These are phyloP conservation scores for Cercospora sesami DNA, from an alignment of 2,329 filamentous ascomycete species.

Conservation along the genomic window DNA sequence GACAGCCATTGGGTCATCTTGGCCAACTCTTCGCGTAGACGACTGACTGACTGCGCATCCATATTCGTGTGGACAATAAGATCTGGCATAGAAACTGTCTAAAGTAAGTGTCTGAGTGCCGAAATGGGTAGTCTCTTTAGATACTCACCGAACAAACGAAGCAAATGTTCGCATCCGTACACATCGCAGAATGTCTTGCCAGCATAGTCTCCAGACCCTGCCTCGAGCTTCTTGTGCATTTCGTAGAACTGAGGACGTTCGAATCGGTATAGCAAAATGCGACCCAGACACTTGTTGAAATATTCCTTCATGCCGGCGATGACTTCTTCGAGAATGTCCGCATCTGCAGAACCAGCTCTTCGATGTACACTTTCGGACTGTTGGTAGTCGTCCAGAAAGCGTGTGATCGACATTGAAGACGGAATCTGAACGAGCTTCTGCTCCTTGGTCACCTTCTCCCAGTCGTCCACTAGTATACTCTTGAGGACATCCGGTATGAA, in stretches of 20 bases:
- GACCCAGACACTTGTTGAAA: constrained; percentile 85
- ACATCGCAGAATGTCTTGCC: constrained; percentile 75
- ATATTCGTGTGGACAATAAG: constrained; percentile 97
- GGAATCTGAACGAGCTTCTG: constrained; percentile 85
- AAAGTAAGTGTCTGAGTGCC: background rate
- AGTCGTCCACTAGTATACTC: constrained; percentile 91
- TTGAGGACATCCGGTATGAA: constrained; percentile 87
- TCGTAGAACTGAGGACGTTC: constrained; percentile 87
- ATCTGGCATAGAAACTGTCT: constrained; percentile 80
- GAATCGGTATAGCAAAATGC: constrained; percentile 89
- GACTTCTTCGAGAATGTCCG: constrained; percentile 87
- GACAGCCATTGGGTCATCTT: constrained; percentile 85
- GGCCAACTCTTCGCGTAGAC: constrained; percentile 82
- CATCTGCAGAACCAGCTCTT: constrained; percentile 65
- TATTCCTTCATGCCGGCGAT: constrained; percentile 85
- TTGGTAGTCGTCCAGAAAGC: constrained; percentile 85
- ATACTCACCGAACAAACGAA: constrained; percentile 77
- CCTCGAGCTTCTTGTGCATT: constrained; percentile 66
- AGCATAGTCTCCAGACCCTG: constrained; percentile 62
- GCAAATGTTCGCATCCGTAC: constrained; percentile 90
- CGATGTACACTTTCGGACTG: constrained; percentile 68
- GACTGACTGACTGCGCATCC: constrained; percentile 86
- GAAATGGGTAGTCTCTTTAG: background rate
- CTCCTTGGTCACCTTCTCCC: constrained; percentile 98
- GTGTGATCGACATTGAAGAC: constrained; percentile 69